Conservation (phyloP, 768 basidiomycete genomes). For the Lentinula sp. region DNA sequence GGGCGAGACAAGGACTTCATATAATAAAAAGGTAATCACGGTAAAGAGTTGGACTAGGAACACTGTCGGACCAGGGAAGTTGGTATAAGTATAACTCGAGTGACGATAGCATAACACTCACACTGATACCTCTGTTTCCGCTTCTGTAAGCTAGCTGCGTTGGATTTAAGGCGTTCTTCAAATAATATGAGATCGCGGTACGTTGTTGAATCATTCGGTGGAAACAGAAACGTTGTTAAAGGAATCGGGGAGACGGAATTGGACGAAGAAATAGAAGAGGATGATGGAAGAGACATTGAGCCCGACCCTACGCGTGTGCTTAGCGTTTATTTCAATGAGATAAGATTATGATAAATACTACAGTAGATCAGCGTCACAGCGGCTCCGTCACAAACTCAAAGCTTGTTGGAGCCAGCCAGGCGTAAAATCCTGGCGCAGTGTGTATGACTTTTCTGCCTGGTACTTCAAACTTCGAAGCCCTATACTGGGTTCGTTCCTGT, state of each 20-base stretch:
- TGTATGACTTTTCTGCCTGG: too few species aligned
- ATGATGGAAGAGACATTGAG: not conserved
- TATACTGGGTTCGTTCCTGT: too few species aligned
- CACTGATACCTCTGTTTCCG: constrained; percentile 81
- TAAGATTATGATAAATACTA: too few species aligned
- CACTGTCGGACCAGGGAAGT: constrained; percentile 37
- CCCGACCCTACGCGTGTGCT: not conserved
- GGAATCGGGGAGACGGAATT: constrained; percentile 21
- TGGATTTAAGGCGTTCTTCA: constrained; percentile 95
- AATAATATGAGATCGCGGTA: constrained; percentile 87
- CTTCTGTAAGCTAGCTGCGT: constrained; percentile 72
- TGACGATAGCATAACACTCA: constrained; percentile 27
- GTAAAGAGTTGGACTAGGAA: constrained; percentile 67
- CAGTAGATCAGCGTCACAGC: too few species aligned
- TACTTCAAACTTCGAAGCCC: too few species aligned
- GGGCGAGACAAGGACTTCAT: constrained; percentile 65
- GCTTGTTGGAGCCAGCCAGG: too few species aligned
- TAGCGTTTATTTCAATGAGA: not conserved
- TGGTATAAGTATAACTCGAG: constrained; percentile 11
- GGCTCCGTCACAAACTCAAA: too few species aligned
- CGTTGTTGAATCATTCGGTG: constrained; percentile 71
- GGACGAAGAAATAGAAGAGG: not conserved
- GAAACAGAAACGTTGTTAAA: constrained; percentile 32
- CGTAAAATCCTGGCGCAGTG: too few species aligned
- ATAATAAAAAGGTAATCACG: constrained; percentile 64